Conservation (phyloP, 371 early-diverging fungal species). For the Funneliformis caledonium region DNA sequence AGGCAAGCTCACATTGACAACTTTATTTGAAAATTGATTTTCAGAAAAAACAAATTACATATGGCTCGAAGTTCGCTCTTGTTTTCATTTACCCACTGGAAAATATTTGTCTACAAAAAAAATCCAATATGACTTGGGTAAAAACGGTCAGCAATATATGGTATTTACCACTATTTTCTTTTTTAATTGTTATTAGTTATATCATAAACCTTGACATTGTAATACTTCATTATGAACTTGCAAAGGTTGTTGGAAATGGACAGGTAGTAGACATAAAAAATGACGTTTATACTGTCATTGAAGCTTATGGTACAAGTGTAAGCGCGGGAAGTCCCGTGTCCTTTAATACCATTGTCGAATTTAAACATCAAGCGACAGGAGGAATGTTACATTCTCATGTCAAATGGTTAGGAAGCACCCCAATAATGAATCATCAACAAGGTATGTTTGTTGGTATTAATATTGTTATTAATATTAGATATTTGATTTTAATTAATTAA, state of each 20-base stretch:
- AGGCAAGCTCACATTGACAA: too few relatives aligned
- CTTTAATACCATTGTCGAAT: not conserved
- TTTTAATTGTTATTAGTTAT: not conserved
- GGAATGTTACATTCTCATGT: slow-evolving; percentile 10
- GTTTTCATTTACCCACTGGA: not conserved
- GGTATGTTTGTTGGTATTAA: too few relatives aligned
- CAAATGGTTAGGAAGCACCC: not conserved
- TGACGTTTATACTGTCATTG: slow-evolving; percentile 5
- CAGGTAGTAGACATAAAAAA: not conserved
- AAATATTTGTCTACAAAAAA: slow-evolving; percentile 14
- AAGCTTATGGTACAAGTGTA: too few relatives aligned
- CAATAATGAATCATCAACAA: slow-evolving; percentile 1
- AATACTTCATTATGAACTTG: too few relatives aligned
- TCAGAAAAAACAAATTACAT: slow-evolving; percentile 1
- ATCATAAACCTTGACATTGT: not conserved
- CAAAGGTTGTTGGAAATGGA: not conserved
- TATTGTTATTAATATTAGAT: not conserved
- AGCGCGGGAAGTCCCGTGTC: not conserved
- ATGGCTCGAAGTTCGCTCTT: slow-evolving; percentile 3
- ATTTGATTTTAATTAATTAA: not conserved
- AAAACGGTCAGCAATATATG: not conserved
- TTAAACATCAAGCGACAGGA: slow-evolving; percentile 21
- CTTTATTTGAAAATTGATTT: not conserved
- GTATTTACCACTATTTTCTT: not conserved
- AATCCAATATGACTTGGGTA: not conserved